phyloP scores from a whole-genome alignment of 2,329 filamentous ascomycete genomes.

The Talaromyces sp. region DNA sequence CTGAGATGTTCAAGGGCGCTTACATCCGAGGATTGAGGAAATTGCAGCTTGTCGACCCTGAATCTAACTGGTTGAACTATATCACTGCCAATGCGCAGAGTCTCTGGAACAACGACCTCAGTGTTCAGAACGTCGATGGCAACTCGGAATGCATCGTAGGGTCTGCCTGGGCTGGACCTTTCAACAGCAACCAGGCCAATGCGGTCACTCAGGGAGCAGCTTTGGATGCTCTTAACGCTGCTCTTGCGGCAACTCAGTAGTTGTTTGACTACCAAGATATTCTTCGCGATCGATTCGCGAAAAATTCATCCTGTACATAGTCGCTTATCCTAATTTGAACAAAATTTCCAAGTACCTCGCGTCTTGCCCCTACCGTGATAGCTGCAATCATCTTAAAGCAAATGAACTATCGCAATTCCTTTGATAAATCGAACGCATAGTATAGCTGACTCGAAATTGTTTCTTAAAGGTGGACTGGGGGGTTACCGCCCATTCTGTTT shows the following conservation, averaged over 20 bases:
- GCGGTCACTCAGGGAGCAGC: slow-evolving; percentile 17
- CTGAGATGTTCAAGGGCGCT: slow-evolving; percentile 66
- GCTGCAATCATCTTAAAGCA: background rate
- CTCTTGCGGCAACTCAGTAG: slow-evolving; percentile 17
- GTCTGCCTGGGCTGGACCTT: slow-evolving; percentile 22
- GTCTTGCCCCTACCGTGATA: background rate
- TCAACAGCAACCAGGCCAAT: slow-evolving; percentile 5
- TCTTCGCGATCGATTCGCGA: background rate
- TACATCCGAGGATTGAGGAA: slow-evolving; percentile 62
- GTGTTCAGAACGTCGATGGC: slow-evolving; percentile 13
- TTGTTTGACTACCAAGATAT: background rate
- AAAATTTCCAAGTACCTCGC: background rate
- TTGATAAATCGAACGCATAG: background rate
- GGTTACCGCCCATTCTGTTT: background rate
- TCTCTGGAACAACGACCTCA: slow-evolving; percentile 58
- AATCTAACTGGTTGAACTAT: slow-evolving; percentile 51
- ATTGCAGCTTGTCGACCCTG: slow-evolving; percentile 51
- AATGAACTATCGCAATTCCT: background rate
- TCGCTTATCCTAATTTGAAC: background rate
- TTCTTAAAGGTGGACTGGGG: background rate
- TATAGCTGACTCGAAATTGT: background rate
- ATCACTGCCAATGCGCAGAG: slow-evolving; percentile 62
- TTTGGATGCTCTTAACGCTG: slow-evolving; percentile 20
- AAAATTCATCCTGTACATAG: background rate
- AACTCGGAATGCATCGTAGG: slow-evolving; percentile 14